These are phyloP conservation scores for Psilocybe subaeruginosa DNA, from an alignment of 768 basidiomycete genomes.

Conservation along the genomic window DNA sequence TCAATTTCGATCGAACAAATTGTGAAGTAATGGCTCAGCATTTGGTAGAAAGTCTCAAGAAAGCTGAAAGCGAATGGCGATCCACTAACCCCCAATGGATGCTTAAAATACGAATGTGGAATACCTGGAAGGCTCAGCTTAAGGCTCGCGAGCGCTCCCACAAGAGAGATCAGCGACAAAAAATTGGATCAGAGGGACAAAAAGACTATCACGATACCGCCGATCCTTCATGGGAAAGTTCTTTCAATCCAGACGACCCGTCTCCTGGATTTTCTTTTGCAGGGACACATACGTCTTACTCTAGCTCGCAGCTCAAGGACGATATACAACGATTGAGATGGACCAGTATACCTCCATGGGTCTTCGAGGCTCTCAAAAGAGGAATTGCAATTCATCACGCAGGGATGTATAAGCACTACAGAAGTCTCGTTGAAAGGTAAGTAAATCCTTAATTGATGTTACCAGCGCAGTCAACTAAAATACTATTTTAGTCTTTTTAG, in stretches of 20 bases:
- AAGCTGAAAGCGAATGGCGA: no score
- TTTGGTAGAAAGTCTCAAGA: no score
- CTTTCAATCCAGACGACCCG: constrained; percentile 62
- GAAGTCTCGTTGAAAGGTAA: constrained; percentile 60
- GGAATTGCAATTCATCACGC: constrained; percentile 74
- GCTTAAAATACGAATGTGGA: constrained; percentile 51
- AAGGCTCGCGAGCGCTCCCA: constrained; percentile 52
- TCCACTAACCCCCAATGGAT: constrained; percentile 41
- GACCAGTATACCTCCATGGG: constrained; percentile 45
- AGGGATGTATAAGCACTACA: constrained; percentile 68
- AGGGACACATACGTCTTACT: constrained; percentile 41
- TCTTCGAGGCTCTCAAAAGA: constrained; percentile 49
- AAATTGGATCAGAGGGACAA: constrained; percentile 29
- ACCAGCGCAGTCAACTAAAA: not conserved
- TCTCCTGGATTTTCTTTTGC: constrained; percentile 65
- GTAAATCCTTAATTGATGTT: not conserved
- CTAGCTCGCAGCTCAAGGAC: constrained; percentile 48
- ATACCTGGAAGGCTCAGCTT: constrained; percentile 47
- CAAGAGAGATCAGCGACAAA: constrained; percentile 43
- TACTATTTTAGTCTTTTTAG: constrained; percentile 53
- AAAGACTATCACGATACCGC: constrained; percentile 17
- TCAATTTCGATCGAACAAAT: no score
- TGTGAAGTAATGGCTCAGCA: no score
- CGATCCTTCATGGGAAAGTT: constrained; percentile 47
- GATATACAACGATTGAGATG: constrained; percentile 43